Base-by-base conservation (phyloP, 1,284 basidiomycete genomes). In the Xerocomus amazonicus region DNA sequence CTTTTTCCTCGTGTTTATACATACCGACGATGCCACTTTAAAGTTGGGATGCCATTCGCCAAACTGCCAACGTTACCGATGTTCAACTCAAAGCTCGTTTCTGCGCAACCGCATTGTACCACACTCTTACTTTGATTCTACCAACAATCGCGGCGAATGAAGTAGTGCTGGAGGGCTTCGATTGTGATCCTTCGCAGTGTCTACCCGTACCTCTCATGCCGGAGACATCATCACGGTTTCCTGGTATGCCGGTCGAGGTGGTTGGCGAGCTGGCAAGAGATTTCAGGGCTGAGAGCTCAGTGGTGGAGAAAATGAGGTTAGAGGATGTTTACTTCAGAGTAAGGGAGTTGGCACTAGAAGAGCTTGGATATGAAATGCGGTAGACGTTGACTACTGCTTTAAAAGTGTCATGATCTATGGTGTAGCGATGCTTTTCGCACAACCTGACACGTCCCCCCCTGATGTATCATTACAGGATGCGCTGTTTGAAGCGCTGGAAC, bases 31-130 rank as follows among this genome's bases (percentile, higher is more conserved):
- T n/a, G 34, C 36, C 38, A 51, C 23, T 44, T 31, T 54, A 43
- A 58, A 92, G 90, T 61, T 92, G 90, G 90, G 70, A 80, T 45
- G 65, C 68, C 9, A 81, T 93, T 46, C 77, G 79, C 34, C 78
- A 80, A 60, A 90, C 89, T 0, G 72, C 74, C 6, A 81, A 82
- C 50, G 71, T 88, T 27, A 82, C 83, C 0, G 90, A 93, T 59
- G 74, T 78, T 28, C 83, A 89, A 57, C 69, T 92, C 42, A 83
- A 77, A 54, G 74, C 75, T 6, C 77, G 83, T 10, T 82, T 87
- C 58, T 77, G 77, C 35, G 73, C 70, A 46, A 92, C 89, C 0
- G 89, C 89, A 4, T 68, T 92, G 31, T 90, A 83, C 63, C 62
- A 71, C 10, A 83, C 84, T 0, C 72, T 90, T 3, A 67, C 70